Base-by-base conservation (phyloP, 805 yeast species). In the Lachancea quebecensis region DNA sequence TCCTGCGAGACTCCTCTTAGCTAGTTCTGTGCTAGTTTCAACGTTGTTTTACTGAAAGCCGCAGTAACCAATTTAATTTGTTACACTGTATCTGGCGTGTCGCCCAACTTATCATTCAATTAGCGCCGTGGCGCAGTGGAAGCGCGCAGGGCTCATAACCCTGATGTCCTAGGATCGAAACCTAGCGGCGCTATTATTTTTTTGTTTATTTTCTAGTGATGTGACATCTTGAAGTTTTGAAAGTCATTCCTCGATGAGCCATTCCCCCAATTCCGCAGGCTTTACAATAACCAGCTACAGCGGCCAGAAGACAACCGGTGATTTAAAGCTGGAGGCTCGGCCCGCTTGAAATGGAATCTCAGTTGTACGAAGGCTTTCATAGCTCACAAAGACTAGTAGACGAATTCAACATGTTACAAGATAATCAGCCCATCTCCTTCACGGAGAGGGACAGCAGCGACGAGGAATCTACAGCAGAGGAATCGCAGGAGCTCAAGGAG, bases 101-200 rank as follows among this genome's bases (percentile, higher is more conserved):
- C 37, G n/a, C 37, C 11, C 17, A 4, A 3, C 4, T 36, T 15
- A 4, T 36, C 39, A 36, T 21, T 17, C 12, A 18, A 15, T 11
- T 45, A 84, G 93, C 93, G 89, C 84, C 85, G 89, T 85, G 91
- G 91, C 91, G 93, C 91, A 85, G 93, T 82, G 93, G 95, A 84
- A 85, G 91, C 93, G 93, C 91, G 91, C 91, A 82, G 93, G 93
- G 95, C 95, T 85, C 95, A 85, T 85, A 85, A 85, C 95, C 91
- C 93, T 84, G 91, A 85, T 82, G 91, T 83, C 95, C 89, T 78
- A 72, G 89, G 95, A 85, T 85, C 93, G 93, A 85, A 83, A 85
- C 93, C 86, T 71, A 77, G 87, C 87, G 84, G 84, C 87, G 93
- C 93, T 84, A 83, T 33, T 56, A 57, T 46, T 49, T 57, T 54